Percentiles rank a stretch among this genome's conserved stretches.
phyloP scores from a whole-genome alignment of 108 stramenopile genomes.

The Fistulifera solaris region DNA sequence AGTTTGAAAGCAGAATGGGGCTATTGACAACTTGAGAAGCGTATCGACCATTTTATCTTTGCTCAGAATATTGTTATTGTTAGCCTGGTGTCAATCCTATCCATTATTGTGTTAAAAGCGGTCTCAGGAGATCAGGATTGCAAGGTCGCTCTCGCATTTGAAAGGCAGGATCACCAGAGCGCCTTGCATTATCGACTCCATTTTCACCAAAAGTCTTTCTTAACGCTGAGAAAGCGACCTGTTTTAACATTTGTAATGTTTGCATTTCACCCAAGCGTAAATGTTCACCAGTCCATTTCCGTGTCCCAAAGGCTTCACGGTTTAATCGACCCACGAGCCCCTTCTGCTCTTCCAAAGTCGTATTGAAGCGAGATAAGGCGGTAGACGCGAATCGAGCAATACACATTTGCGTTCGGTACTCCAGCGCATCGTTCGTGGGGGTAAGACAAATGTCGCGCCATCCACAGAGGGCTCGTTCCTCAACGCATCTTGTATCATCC shows the following conservation, averaged over 20 bases:
- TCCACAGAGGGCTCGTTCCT: neutral
- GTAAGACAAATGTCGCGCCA: slow-evolving; percentile 23
- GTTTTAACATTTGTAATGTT: neutral
- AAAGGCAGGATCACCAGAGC: neutral
- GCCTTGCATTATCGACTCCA: neutral
- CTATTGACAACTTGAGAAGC: no score
- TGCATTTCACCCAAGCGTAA: slow-evolving; percentile 39
- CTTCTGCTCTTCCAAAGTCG: slow-evolving; percentile 13
- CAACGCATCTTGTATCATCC: slow-evolving; percentile 34
- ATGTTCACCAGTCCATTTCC: slow-evolving; percentile 26
- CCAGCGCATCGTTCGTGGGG: slow-evolving; percentile 33
- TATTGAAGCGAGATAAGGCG: slow-evolving; percentile 32
- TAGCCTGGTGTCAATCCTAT: no score
- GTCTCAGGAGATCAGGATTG: neutral
- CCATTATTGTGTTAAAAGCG: neutral
- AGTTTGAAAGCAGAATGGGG: no score
- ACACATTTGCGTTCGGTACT: slow-evolving; percentile 57
- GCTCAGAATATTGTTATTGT: no score
- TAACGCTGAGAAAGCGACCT: neutral
- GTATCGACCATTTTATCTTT: no score
- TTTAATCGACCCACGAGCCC: slow-evolving; percentile 10
- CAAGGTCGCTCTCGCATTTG: neutral
- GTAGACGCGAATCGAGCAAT: slow-evolving; percentile 40
- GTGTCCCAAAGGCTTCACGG: slow-evolving; percentile 1
- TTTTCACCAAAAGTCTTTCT: slow-evolving; percentile 1